Base-by-base conservation (phyloP, 495 filamentous ascomycete genomes). In the Echria macrotheca region DNA sequence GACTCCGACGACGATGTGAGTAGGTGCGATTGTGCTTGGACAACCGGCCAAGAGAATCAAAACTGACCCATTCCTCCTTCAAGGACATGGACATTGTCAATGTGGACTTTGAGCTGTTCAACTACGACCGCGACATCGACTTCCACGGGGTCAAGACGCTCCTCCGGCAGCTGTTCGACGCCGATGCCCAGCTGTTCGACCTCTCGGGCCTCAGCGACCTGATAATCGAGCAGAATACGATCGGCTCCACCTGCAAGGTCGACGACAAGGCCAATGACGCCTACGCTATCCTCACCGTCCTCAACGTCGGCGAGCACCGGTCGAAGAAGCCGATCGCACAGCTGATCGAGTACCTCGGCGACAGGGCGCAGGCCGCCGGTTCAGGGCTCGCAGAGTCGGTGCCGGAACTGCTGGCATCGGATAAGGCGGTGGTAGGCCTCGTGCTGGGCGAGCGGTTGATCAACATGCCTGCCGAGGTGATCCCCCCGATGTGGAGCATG, bases 51-150 rank as follows among this genome's bases (percentile, higher is more conserved):
- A 4, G n/a, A 21, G 18, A 7, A 12, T 5, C 2, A 7, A 1
- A 21, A 19, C 45, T 48, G 21, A 48, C 12, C 5, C 15, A n/a
- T 19, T 28, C 17, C 6, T 6, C 23, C n/a, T 17, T 15, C 0
- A 42, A 94, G 88, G 87, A 95, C 41, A 81, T 85, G 55, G 84
- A 94, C 67, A 86, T 93, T 65, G 80, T 99, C 51, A 86, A 96
- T 65, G 89, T 96, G 19, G 91, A 96, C 39, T 99, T 99, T 66
- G 94, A 97, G 70, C 95, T 86, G 81, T 97, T 97, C 72, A 93
- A 96, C 72, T 91, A 91, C 50, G 85, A 95, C 57, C 75, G 87
- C 4, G 77, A 84, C 14, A 77, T 91, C 58, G 94, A 99, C 63
- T 97, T 97, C 68, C 90, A 97, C 68, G 94, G 94, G 26, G 73